Percentiles rank a stretch among this genome's conserved stretches.
Evolutionary conservation across 192 early-diverging fungal genomes (phyloP).

Genomic region (Endogone sp.): DNA sequence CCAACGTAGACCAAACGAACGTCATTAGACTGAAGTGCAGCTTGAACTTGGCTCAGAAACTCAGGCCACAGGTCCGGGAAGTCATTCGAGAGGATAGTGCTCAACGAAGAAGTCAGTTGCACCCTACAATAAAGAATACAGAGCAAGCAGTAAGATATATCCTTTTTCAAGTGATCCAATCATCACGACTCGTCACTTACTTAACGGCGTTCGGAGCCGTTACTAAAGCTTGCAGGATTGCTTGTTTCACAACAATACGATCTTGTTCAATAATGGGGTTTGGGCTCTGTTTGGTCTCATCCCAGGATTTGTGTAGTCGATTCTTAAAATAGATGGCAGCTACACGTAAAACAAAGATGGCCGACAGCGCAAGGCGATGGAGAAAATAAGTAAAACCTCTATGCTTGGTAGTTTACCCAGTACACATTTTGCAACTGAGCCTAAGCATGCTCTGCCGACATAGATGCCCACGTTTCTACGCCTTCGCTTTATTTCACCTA

Average conservation of each 20-base stretch:
- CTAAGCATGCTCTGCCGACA: too few relatives aligned
- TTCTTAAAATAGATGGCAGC: constrained; percentile 92
- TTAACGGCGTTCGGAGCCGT: constrained; percentile 68
- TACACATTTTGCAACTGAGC: constrained; percentile 28
- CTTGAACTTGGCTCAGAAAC: constrained; percentile 63
- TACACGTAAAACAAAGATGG: constrained; percentile 15
- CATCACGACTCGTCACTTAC: constrained; percentile 29
- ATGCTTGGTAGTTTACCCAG: constrained; percentile 35
- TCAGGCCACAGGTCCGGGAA: constrained; percentile 79
- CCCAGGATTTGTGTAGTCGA: constrained; percentile 69
- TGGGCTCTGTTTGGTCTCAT: constrained; percentile 25
- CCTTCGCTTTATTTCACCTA: too few relatives aligned
- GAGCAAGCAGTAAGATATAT: too few relatives aligned
- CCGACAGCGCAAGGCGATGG: constrained; percentile 33
- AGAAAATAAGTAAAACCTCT: constrained; percentile 27
- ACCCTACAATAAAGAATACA: constrained; percentile 31
- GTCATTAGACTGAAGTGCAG: constrained; percentile 62
- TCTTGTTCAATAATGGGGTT: constrained; percentile 64
- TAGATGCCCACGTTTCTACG: too few relatives aligned
- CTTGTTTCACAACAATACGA: constrained; percentile 59
- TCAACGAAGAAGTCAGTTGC: constrained; percentile 77
- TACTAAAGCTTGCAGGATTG: constrained; percentile 74
- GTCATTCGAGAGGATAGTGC: constrained; percentile 73
- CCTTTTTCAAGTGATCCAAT: background rate
- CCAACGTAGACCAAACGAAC: constrained; percentile 70